Evolutionary conservation across 176 grass and related monocot genomes (phyloP).

Genomic region (Metroxylon sagu): DNA sequence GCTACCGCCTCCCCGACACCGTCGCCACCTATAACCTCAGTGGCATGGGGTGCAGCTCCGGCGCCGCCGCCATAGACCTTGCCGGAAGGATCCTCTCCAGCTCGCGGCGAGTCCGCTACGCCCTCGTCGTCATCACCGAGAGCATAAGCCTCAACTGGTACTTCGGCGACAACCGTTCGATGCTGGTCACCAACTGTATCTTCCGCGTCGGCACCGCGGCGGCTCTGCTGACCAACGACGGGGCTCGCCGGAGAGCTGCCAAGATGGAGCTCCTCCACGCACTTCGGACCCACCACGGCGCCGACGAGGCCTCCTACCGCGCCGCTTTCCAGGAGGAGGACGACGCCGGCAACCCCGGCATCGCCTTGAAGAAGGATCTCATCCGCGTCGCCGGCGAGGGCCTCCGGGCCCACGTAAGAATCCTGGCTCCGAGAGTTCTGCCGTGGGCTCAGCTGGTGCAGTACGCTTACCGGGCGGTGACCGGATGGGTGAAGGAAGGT

Average conservation of each 20-base stretch:
- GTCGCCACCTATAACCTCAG: constrained; percentile 19
- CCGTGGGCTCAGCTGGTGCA: constrained; percentile 46
- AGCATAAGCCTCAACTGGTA: constrained; percentile 18
- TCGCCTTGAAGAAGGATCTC: constrained; percentile 30
- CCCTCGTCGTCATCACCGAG: constrained; percentile 24
- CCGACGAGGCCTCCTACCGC: constrained; percentile 6
- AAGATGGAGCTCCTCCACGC: constrained; percentile 7
- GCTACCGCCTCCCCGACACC: constrained; percentile 14
- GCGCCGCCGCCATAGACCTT: constrained; percentile 17
- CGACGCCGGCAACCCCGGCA: constrained; percentile 37
- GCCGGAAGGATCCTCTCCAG: not conserved
- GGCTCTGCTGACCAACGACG: constrained; percentile 7
- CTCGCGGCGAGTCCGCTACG: not conserved
- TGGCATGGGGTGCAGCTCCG: constrained; percentile 35
- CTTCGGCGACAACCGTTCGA: constrained; percentile 21
- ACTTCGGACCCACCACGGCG: constrained; percentile 22
- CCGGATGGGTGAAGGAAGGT: constrained; percentile 5
- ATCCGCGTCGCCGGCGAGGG: constrained; percentile 25
- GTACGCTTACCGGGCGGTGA: constrained; percentile 32
- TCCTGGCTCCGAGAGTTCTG: constrained; percentile 48
- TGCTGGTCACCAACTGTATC: constrained; percentile 24
- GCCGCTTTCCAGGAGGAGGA: constrained; percentile 43
- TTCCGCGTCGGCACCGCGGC: constrained; percentile 30
- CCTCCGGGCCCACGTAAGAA: constrained; percentile 11
- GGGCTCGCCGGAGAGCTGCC: not conserved